A percentile compares a stretch with the other conserved stretches of the same genome.
Conservation (phyloP, 164 flowering plant species). For the Chloranthus sessilifolius region DNA sequence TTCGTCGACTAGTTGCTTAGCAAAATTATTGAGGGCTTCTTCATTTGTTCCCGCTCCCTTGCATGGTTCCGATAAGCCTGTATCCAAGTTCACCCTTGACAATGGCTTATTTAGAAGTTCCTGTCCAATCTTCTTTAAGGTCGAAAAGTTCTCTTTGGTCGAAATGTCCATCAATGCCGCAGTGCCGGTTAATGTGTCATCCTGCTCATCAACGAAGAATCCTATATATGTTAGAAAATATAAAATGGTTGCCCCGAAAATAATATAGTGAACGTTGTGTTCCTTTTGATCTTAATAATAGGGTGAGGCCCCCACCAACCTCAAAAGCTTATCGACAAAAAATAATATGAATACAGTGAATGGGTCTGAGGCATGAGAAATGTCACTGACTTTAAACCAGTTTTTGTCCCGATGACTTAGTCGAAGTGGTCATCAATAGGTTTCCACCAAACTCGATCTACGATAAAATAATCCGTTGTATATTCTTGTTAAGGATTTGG, state of each 20-base stretch:
- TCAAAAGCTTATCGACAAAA: background rate
- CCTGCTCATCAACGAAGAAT: background rate
- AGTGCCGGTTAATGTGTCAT: background rate
- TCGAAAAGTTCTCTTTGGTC: background rate
- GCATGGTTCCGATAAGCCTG: background rate
- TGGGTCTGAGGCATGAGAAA: background rate
- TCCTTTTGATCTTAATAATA: background rate
- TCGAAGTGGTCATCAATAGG: no score
- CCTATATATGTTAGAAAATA: no score
- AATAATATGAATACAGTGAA: background rate
- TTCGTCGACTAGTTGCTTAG: no score
- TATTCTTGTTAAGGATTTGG: no score
- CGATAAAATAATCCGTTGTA: no score
- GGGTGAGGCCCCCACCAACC: background rate
- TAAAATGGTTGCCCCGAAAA: no score
- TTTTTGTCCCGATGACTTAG: no score
- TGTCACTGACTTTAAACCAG: background rate
- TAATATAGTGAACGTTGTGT: background rate
- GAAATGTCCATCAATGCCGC: background rate
- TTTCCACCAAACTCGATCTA: no score
- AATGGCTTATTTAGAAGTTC: background rate
- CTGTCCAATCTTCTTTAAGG: background rate
- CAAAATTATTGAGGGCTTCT: background rate
- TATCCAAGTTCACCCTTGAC: conserved; percentile 2
- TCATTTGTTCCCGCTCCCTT: background rate